Evolutionary conservation across 1,284 basidiomycete species (phyloP), one percentile per base, ranked within the genome.

Genomic region (Cryptococcus amylolentus): DNA sequence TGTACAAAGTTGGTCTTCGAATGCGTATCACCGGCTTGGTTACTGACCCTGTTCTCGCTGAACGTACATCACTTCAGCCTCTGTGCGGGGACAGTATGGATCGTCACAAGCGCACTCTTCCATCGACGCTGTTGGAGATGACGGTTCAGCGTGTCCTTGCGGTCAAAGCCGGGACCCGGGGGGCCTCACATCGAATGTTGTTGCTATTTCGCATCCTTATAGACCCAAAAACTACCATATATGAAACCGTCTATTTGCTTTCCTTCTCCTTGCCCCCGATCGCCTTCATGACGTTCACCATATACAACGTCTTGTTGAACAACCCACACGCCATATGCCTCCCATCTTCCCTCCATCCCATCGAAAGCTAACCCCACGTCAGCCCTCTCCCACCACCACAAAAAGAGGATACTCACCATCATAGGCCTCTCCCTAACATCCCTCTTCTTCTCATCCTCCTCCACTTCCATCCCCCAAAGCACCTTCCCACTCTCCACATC

Each of bases 271-370:
- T 26, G 16, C 23, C 16, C 27, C 13, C 38, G 5, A n/a, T 50
- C 35, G 37, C 49, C 38, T 50, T 50, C 18, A 50, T 16, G 10
- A 69, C 67, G 46, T 65, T 61, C 13, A 72, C 49, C 3, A 67
- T 62, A 57, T 74, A 59, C 5, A 73, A 51, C 10, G 60, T 54
- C 57, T 71, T 76, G 56, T 74, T 73, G 27, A 65, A 63, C 6
- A 70, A 50, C 2, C 71, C 73, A 7, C 70, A 49, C n/a, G 70
- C 73, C 5, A 76, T 52, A 26, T 74, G 70, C 49, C 68, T 58
- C 0, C 67, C 71, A 51, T 76, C 72, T 18, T 67, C 65, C 23
- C 71, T 54, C 73, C 73, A 75, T 3, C 61, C 62, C 60, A 74
- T 72, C 2, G 69, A 54, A 27, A 67, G 56, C 67, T 71, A 27